These are phyloP conservation scores for Ambispora gerdemannii DNA, from an alignment of 192 early-diverging fungal species.

Conservation along the genomic window DNA sequence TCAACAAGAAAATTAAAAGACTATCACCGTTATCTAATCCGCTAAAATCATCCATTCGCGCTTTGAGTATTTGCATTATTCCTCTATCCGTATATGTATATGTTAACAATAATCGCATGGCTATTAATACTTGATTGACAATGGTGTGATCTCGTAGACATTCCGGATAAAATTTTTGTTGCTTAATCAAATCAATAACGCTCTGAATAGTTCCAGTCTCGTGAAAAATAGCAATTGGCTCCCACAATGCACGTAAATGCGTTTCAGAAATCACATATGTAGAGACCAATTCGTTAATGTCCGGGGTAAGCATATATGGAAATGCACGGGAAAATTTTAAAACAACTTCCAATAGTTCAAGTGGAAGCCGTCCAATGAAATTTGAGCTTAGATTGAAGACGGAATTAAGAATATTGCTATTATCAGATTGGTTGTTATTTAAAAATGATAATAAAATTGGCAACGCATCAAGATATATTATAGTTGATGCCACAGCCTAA, in stretches of 20 bases:
- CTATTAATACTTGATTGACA: constrained; percentile 26
- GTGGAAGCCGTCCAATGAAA: background rate
- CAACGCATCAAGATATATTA: constrained; percentile 32
- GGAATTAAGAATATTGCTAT: background rate
- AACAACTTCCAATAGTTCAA: constrained; percentile 31
- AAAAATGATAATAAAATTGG: constrained; percentile 24
- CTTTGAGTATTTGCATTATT: constrained; percentile 26
- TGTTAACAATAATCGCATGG: constrained; percentile 19
- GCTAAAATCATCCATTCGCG: constrained; percentile 32
- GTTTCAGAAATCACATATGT: constrained; percentile 11
- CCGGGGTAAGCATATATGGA: background rate
- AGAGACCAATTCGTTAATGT: constrained; percentile 17
- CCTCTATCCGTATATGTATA: constrained; percentile 30
- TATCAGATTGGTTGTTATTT: background rate
- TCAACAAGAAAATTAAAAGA: constrained; percentile 29
- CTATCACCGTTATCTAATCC: constrained; percentile 30
- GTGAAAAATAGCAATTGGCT: constrained; percentile 28
- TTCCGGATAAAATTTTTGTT: constrained; percentile 33
- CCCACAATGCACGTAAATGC: constrained; percentile 23
- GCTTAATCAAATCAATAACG: constrained; percentile 31
- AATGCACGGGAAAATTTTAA: constrained; percentile 27
- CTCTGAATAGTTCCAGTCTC: constrained; percentile 26
- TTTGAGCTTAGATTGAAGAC: background rate
- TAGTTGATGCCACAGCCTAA: constrained; percentile 29
- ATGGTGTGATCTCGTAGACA: constrained; percentile 28